Evolutionary conservation across 2,329 filamentous ascomycete genomes (phyloP).

Genomic region (Aureobasidium subglaciale): DNA sequence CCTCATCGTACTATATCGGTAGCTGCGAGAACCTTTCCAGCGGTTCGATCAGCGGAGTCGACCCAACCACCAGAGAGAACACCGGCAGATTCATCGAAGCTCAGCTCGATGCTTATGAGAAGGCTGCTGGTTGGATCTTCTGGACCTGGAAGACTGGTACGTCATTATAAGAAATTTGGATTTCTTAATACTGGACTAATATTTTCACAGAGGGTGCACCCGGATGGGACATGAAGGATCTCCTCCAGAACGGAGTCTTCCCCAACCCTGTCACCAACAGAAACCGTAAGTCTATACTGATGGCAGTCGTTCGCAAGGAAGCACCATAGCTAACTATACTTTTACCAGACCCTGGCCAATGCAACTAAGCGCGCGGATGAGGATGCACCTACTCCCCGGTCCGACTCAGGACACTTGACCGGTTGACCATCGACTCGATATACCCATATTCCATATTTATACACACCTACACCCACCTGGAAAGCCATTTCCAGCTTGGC

Average conservation of each 20-base stretch:
- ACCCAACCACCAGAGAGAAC: slow-evolving; percentile 36
- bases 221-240: slow-evolving; percentile 43
- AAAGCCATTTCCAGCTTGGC: background rate
- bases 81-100: slow-evolving; percentile 40
- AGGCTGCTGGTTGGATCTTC: slow-evolving; percentile 43
- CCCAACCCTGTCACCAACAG: slow-evolving; percentile 20
- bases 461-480: background rate
- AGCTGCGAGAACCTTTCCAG: slow-evolving; percentile 39
- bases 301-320: background rate
- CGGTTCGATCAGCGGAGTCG: slow-evolving; percentile 37
- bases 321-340: background rate
- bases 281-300: slow-evolving; percentile 19
- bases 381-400: background rate
- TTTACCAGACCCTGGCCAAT: slow-evolving; percentile 13
- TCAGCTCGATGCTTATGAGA: slow-evolving; percentile 42
- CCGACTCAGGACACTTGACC: background rate
- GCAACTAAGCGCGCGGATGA: too few relatives aligned
- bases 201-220: slow-evolving; percentile 34
- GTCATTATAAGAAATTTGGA: background rate
- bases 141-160: slow-evolving; percentile 43
- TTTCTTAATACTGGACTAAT: background rate
- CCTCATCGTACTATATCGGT: slow-evolving; percentile 33
- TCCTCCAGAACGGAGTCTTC: slow-evolving; percentile 34
- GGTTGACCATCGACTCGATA: background rate
- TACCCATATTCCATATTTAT: background rate